Evolutionary conservation across 257 asterid genomes (phyloP), one percentile per base, ranked within the genome.

Genomic region (Ballota nigra): DNA sequence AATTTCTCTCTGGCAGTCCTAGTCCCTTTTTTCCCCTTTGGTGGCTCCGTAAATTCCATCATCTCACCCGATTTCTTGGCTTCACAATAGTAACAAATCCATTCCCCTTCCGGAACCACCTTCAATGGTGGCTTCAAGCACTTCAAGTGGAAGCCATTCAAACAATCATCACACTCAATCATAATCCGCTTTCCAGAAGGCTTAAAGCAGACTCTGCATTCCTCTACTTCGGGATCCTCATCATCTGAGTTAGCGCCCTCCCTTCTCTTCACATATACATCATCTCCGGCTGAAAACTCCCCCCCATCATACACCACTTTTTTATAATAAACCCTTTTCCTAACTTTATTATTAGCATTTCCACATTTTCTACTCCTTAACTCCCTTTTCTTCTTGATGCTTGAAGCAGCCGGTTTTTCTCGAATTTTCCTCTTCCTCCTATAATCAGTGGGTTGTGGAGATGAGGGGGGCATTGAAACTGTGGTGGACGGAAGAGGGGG

Each of bases 101-200:
- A 94, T 75, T 92, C 95, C 18, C 97, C 99, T 67, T 86, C 95
- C 0, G 97, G 99, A 79, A 94, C 92, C 69, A 74, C 86, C 78
- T 67, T 86, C 63, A 89, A 61, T 0, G 98, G 98, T 0, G 97
- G 99, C 69, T 61, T 89, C 84, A 91, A 74, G 70, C 97, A 94
- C 77, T 82, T 89, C 79, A 91, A 81, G 80, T 94, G 99, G 82
- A 88, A 91, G 24, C 99, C 99, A 81, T 88, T 91, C 84, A 94
- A 86, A 72, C 99, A 94, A 66, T 89, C 96, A 68, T 91, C 99
- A 71, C 97, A 94, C 79, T 94, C 99, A 47, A 91, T 83, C 97
- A 91, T 85, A 63, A 91, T 63, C 33, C 74, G 78, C 64, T 16
- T 83, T 56, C 97, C 97, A 53, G 89, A 82, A 23, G 89, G 84